Evolutionary conservation across 306 rosid species (phyloP), one percentile per base, ranked within the genome.

Genomic region (Rosa rugosa): DNA sequence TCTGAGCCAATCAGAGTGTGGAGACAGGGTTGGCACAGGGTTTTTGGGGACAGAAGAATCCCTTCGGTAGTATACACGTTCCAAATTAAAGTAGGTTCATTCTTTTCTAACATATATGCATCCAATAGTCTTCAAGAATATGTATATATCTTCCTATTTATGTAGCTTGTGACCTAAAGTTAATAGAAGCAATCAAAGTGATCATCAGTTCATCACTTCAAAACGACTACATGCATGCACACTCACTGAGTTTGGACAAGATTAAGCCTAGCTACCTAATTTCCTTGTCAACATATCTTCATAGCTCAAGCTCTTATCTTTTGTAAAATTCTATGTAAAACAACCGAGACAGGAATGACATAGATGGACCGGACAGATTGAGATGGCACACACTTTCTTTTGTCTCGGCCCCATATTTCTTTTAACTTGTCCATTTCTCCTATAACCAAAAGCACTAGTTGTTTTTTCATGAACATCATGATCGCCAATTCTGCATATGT

Each of bases 341-440:
- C 49, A 60, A 73, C 56, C 62, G 34, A 49, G 71, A 60, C 74
- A 57, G 76, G 63, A 75, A 66, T 20, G 46, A 71, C 57, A 69
- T 67, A 46, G 22, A 59, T 60, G 79, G 56, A 69, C 34, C 72
- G 79, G 71, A 60, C 70, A 45, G 49, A 62, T 62, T 85, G 87
- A 80, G 79, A 77, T 82, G 83, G 75, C 81, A 76, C 87, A 85
- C 84, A 56, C 62, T 66, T 46, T 79, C 78, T 44, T 22, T 51
- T 83, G 91, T 88, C 89, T 72, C n/a, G 60, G 73, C 18, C 63
- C 76, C 72, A 69, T 27, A 12, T 64, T 64, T 70, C 69, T 62
- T 46, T 56, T 8, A 8, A 8, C n/a, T 75, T 75, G 84, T 80
- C 80, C 80, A 69, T 68, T 59, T 74, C 42, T 68, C 65, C 40